Conservation (phyloP, 371 early-diverging fungal genomes). For the Mortierella sp. region DNA sequence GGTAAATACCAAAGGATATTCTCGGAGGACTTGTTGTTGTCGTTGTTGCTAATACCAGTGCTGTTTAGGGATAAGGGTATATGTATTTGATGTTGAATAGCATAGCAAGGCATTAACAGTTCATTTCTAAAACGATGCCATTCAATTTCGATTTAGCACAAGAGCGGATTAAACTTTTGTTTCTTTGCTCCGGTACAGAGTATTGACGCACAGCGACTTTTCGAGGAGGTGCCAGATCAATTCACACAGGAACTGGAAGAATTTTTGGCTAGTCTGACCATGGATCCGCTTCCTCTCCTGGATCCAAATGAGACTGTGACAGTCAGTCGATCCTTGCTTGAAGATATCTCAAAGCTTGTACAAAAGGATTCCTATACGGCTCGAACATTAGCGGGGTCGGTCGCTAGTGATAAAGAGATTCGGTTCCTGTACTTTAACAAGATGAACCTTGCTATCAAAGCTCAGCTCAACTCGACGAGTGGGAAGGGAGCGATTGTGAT, state of each 20-base stretch:
- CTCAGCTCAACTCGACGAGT: slow-evolving; percentile 26
- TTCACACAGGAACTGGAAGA: slow-evolving; percentile 38
- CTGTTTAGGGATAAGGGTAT: neutral
- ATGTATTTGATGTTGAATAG: neutral
- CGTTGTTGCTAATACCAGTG: neutral
- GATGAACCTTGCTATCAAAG: slow-evolving; percentile 51
- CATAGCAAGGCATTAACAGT: too few species aligned
- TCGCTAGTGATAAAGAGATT: slow-evolving; percentile 41
- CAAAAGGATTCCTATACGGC: slow-evolving; percentile 36
- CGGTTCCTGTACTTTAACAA: slow-evolving; percentile 51
- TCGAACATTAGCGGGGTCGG: slow-evolving; percentile 33
- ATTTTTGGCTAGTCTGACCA: slow-evolving; percentile 10
- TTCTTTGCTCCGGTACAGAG: slow-evolving; percentile 35
- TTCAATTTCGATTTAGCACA: slow-evolving; percentile 22
- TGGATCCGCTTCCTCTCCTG: slow-evolving; percentile 25
- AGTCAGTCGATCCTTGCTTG: slow-evolving; percentile 26
- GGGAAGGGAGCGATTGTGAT: slow-evolving; percentile 33
- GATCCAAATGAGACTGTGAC: neutral
- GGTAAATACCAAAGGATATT: slow-evolving; percentile 45
- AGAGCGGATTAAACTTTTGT: slow-evolving; percentile 39
- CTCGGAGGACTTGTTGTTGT: neutral
- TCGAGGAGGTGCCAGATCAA: slow-evolving; percentile 34
- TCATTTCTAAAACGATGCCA: too few species aligned
- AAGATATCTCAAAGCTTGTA: slow-evolving; percentile 33
- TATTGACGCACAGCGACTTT: slow-evolving; percentile 15